These are phyloP conservation scores for Onygenales sp. DNA, from an alignment of 2,329 filamentous ascomycete genomes.

Conservation along the genomic window DNA sequence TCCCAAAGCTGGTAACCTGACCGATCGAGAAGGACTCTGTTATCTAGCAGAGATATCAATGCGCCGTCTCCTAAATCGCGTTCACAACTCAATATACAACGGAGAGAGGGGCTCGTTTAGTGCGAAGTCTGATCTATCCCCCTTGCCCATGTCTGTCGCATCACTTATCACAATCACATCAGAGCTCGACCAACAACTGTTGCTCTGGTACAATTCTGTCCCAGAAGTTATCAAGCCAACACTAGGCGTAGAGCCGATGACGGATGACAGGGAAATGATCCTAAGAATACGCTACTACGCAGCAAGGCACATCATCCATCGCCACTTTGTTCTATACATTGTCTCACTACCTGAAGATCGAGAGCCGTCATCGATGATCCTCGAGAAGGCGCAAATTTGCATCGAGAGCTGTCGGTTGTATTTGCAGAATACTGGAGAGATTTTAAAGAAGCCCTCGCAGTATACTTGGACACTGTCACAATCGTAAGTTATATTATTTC, in stretches of 20 bases:
- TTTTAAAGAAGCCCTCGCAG: slow-evolving; percentile 20
- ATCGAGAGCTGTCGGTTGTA: slow-evolving; percentile 24
- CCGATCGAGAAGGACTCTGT: slow-evolving; percentile 16
- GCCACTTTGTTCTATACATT: slow-evolving; percentile 24
- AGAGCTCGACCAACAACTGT: slow-evolving; percentile 23
- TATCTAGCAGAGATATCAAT: slow-evolving; percentile 27
- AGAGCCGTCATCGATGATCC: slow-evolving; percentile 13
- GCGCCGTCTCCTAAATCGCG: slow-evolving; percentile 24
- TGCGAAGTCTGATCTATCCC: slow-evolving; percentile 10
- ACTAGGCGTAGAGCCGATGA: slow-evolving; percentile 13
- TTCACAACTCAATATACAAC: slow-evolving; percentile 24
- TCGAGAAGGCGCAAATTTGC: slow-evolving; percentile 21
- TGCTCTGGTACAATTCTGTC: slow-evolving; percentile 24
- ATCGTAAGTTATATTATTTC: slow-evolving; percentile 15
- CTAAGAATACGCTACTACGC: slow-evolving; percentile 26
- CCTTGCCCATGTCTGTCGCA: slow-evolving; percentile 15
- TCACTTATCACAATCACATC: slow-evolving; percentile 1
- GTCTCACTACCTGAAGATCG: slow-evolving; percentile 11
- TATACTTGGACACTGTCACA: slow-evolving; percentile 28
- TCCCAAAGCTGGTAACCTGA: slow-evolving; percentile 14
- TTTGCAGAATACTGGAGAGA: slow-evolving; percentile 18
- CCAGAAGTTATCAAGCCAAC: slow-evolving; percentile 20
- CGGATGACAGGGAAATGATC: slow-evolving; percentile 17
- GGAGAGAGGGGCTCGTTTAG: slow-evolving; percentile 16
- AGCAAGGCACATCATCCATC: slow-evolving; percentile 24